Conservation (phyloP, 345 rosid species). For the Euphorbia peplus region DNA sequence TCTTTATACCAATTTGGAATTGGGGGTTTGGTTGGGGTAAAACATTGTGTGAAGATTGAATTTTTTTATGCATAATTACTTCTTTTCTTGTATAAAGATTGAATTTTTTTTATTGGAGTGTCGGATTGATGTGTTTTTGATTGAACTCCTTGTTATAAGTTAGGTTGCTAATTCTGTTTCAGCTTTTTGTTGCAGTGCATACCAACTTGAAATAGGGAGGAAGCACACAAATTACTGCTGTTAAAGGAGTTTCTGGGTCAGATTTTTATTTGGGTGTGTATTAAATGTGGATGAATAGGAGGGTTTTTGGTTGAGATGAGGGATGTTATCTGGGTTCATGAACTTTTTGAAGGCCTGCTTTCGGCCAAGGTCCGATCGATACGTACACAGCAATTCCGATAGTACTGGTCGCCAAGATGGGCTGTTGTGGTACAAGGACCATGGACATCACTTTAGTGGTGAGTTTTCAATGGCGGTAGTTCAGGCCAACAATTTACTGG, state of each 20-base stretch:
- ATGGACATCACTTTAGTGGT: conserved; percentile 69
- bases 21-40: conserved; percentile 11
- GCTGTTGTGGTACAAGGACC: conserved; percentile 72
- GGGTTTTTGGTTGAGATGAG: conserved; percentile 81
- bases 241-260: conserved; percentile 17
- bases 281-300: conserved; percentile 51
- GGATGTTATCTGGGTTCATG: conserved; percentile 86
- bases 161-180: conserved; percentile 10
- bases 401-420: conserved; percentile 79
- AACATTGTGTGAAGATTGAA: not conserved
- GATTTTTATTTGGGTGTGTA: conserved; percentile 16
- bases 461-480: conserved; percentile 95
- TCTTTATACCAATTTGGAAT: conserved; percentile 12
- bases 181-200: conserved; percentile 24
- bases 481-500: conserved; percentile 85
- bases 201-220: conserved; percentile 17
- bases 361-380: conserved; percentile 67
- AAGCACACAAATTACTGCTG: not conserved
- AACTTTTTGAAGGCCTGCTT: conserved; percentile 81
- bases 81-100: conserved; percentile 2
- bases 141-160: not conserved
- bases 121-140: not conserved
- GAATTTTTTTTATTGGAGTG: not conserved
- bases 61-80: not conserved
- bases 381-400: conserved; percentile 51